These are phyloP conservation scores for Candida andamanensis DNA, from an alignment of 805 yeast species.

Conservation along the genomic window DNA sequence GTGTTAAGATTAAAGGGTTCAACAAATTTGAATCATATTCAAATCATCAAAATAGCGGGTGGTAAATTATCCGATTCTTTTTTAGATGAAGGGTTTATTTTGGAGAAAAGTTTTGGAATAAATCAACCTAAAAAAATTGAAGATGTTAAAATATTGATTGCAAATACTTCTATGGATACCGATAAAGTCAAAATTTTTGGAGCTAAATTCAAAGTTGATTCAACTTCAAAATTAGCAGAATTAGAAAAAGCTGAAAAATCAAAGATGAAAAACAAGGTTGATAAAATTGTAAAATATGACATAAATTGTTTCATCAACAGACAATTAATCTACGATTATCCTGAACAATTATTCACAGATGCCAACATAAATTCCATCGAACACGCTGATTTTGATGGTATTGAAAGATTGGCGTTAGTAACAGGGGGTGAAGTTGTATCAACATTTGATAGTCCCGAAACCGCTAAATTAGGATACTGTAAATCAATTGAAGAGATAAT, in stretches of 20 bases:
- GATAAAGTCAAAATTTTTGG: conserved; percentile 97
- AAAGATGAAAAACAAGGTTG: conserved; percentile 87
- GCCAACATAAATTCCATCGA: conserved; percentile 85
- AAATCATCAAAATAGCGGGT: conserved; percentile 88
- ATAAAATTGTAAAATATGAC: conserved; percentile 80
- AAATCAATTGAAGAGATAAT: conserved; percentile 85
- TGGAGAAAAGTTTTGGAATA: conserved; percentile 89
- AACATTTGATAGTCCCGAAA: conserved; percentile 88
- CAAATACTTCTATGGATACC: conserved; percentile 94
- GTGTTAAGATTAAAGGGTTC: conserved; percentile 81
- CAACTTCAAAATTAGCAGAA: conserved; percentile 90
- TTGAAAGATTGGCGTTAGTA: conserved; percentile 91
- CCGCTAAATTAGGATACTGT: conserved; percentile 82
- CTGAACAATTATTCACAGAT: conserved; percentile 91
- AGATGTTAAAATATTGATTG: conserved; percentile 83
- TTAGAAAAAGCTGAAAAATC: conserved; percentile 90
- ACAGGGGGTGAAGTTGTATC: conserved; percentile 98
- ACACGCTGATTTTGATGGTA: conserved; percentile 98
- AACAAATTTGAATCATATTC: conserved; percentile 86
- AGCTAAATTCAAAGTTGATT: conserved; percentile 94
- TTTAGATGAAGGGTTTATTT: conserved; percentile 91
- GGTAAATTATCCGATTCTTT: conserved; percentile 89
- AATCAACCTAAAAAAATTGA: conserved; percentile 84
- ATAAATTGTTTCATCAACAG: conserved; percentile 90
- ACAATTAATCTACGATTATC: conserved; percentile 96